Evolutionary conservation across 2,329 filamentous ascomycete species (phyloP).

Genomic region (Cytospora piceae): DNA sequence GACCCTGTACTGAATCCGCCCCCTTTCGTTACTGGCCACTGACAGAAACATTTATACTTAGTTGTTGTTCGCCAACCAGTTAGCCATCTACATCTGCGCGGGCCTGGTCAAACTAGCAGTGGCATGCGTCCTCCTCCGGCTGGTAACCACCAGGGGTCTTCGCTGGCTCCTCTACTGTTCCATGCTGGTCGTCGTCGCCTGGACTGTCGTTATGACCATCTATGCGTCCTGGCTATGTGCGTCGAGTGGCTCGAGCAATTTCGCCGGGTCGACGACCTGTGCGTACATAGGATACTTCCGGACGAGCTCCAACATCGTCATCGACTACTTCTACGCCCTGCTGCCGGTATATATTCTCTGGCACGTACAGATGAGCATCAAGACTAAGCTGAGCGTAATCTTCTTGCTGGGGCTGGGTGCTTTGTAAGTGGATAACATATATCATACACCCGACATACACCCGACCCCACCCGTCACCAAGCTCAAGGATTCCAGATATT

Average conservation of each 20-base stretch:
- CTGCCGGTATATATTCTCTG: conserved; percentile 38
- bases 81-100: conserved; percentile 38
- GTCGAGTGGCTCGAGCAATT: conserved; percentile 37
- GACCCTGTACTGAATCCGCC: neutral
- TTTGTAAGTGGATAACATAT: conserved; percentile 37
- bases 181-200: conserved; percentile 36
- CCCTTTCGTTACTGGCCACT: neutral
- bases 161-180: conserved; percentile 36
- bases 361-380: conserved; percentile 35
- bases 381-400: conserved; percentile 36
- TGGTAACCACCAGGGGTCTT: conserved; percentile 34
- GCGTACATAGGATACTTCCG: conserved; percentile 38
- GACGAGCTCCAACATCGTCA: conserved; percentile 40
- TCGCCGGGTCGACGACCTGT: conserved; percentile 37
- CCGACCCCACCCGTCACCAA: neutral
- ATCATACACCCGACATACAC: neutral
- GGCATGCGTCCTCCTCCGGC: conserved; percentile 38
- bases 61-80: conserved; percentile 38
- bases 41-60: conserved; percentile 16
- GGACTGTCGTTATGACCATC: conserved; percentile 40
- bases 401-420: conserved; percentile 37
- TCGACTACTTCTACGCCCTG: conserved; percentile 41
- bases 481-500: neutral
- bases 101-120: conserved; percentile 40
- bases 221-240: conserved; percentile 39